These are phyloP conservation scores for Dentipellis fragilis DNA, from an alignment of 768 basidiomycete species.

Conservation along the genomic window DNA sequence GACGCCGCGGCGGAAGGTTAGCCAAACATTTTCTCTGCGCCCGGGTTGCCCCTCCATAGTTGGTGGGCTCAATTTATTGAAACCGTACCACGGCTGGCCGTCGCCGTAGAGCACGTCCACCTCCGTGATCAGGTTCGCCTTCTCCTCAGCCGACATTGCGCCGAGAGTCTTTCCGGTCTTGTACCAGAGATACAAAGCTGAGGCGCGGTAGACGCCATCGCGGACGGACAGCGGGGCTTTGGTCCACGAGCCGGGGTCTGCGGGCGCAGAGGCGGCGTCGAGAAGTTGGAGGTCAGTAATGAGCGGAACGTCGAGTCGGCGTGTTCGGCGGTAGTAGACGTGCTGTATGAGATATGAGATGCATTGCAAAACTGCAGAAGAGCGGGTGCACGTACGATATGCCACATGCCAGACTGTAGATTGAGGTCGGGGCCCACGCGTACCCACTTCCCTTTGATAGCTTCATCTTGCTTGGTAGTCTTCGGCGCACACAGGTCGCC, in stretches of 20 bases:
- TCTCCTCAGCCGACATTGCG: slow-evolving; percentile 50
- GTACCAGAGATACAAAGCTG: slow-evolving; percentile 74
- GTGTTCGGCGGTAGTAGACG: slow-evolving; percentile 79
- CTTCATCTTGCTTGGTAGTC: slow-evolving; percentile 62
- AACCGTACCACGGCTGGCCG: slow-evolving; percentile 78
- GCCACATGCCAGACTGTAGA: slow-evolving; percentile 46
- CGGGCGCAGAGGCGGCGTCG: slow-evolving; percentile 39
- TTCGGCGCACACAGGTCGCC: slow-evolving; percentile 58
- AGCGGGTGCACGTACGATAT: slow-evolving; percentile 37
- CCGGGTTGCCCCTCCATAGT: slow-evolving; percentile 29
- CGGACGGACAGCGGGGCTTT: slow-evolving; percentile 53
- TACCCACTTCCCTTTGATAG: slow-evolving; percentile 82
- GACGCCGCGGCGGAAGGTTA: slow-evolving; percentile 67
- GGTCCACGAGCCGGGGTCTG: slow-evolving; percentile 45
- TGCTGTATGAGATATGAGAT: slow-evolving; percentile 29
- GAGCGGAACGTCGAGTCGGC: slow-evolving; percentile 71
- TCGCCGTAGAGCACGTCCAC: slow-evolving; percentile 87
- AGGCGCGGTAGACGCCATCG: slow-evolving; percentile 45
- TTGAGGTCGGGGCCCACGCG: slow-evolving; percentile 79
- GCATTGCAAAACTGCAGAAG: slow-evolving; percentile 2
- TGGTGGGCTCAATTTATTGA: slow-evolving; percentile 61
- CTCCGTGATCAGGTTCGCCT: slow-evolving; percentile 69
- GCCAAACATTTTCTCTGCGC: slow-evolving; percentile 41
- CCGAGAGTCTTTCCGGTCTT: slow-evolving; percentile 51
- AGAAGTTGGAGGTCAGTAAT: slow-evolving; percentile 67